Base-by-base conservation (phyloP, 2,329 filamentous ascomycete species). In the Hypoxylon sp. region DNA sequence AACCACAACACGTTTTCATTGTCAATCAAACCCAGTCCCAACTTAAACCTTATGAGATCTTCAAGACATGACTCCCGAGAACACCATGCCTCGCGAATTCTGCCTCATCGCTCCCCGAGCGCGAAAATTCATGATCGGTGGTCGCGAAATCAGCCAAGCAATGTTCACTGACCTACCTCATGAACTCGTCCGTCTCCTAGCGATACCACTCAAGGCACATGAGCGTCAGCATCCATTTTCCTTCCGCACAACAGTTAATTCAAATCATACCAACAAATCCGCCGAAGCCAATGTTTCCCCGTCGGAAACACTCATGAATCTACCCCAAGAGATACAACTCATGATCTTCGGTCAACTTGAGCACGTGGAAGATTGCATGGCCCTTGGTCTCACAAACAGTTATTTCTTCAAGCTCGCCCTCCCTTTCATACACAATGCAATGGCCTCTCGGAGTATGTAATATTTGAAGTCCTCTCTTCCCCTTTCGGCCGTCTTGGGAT, bases 301-400 rank as follows among this genome's bases (percentile, higher is more conserved):
- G 9, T 3, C 17, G 23, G n/a, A 10, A 25, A 23, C 30, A 38
- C 19, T 53, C 17, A 4, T 23, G 32, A 53, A 10, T 50, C 57
- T 71, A 32, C 66, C 69, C 38, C 21, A 11, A 4, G 61, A 71
- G 56, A 36, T 69, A 2, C 63, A 65, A 38, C 28, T 21, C 17
- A 58, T 63, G 30, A 65, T 71, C 46, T 67, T 71, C 41, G 41
- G 11, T 14, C 53, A 57, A 4, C 14, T 69, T 19, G 57, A 63
- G 5, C 4, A 43, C 21, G 38, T 61, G 2, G 13, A 19, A 25
- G 64, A 70, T 25, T 2, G 34, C 21, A 30, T 69, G n/a, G 45
- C n/a, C 36, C 23, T 69, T 7, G 57, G 60, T n/a, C 48, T 66
- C 13, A 56, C 64, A n/a, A 60, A 38, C 41, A 36, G 34, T 41